Conservation (phyloP, 2,329 filamentous ascomycete genomes). For the Trichoderma lentiforme region DNA sequence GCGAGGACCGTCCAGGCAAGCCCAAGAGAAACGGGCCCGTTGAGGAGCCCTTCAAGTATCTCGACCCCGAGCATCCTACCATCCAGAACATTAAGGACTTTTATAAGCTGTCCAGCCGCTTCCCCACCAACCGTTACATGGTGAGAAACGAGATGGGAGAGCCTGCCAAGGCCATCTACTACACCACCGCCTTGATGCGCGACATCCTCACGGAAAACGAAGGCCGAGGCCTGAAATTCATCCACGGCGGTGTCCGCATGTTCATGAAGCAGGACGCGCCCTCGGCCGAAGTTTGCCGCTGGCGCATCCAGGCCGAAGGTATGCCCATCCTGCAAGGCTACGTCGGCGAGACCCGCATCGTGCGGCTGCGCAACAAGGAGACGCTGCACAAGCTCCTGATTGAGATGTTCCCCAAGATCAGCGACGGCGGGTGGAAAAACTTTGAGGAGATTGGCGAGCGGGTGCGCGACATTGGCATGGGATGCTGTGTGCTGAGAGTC, state of each 20-base stretch:
- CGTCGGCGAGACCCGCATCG: constrained; percentile 72
- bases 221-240: constrained; percentile 86
- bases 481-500: constrained; percentile 85
- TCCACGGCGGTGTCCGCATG: constrained; percentile 97
- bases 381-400: constrained; percentile 80
- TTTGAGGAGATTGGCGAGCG: constrained; percentile 86
- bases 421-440: constrained; percentile 67
- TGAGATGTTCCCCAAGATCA: constrained; percentile 94
- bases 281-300: constrained; percentile 79
- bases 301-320: constrained; percentile 94
- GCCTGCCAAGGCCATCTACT: constrained; percentile 94
- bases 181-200: constrained; percentile 79
- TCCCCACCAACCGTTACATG: constrained; percentile 90
- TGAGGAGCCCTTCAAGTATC: constrained; percentile 94
- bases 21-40: constrained; percentile 51
- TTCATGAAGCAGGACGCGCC: constrained; percentile 97
- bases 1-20: constrained; percentile 32
- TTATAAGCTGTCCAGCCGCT: constrained; percentile 78
- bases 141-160: constrained; percentile 88
- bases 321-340: constrained; percentile 88
- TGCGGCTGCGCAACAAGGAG: constrained; percentile 71
- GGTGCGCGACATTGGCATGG: constrained; percentile 76
- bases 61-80: constrained; percentile 69
- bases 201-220: constrained; percentile 86
- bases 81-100: constrained; percentile 76